Conservation (phyloP, 768 basidiomycete species). For the Suillus discolor region DNA sequence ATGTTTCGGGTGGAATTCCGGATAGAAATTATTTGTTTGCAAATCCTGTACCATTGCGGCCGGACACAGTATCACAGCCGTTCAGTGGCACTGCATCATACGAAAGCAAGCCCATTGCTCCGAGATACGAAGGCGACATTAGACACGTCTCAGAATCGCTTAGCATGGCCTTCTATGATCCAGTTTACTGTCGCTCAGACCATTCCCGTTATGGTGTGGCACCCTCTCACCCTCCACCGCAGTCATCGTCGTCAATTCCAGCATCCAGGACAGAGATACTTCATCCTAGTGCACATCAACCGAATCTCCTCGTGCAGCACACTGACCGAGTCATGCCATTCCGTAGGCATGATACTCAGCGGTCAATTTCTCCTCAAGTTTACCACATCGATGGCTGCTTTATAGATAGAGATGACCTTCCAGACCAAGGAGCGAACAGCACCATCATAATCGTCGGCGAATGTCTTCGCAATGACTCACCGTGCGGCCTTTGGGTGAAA, state of each 20-base stretch:
- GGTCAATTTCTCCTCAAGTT: too few species aligned
- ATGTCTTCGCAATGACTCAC: conserved; percentile 4
- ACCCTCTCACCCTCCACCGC: background rate
- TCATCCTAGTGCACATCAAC: background rate
- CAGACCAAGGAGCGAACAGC: too few species aligned
- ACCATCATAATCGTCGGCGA: background rate
- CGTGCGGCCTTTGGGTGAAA: conserved; percentile 11
- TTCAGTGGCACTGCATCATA: background rate
- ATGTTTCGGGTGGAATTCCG: background rate
- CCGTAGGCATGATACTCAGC: background rate
- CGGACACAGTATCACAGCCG: background rate
- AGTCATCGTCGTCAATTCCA: background rate
- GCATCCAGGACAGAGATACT: background rate
- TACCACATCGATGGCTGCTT: background rate
- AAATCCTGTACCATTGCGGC: background rate
- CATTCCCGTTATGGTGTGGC: background rate
- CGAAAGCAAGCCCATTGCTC: background rate
- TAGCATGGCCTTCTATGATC: too few species aligned
- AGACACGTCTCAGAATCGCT: background rate
- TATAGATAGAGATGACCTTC: background rate
- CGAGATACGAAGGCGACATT: background rate
- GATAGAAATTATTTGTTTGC: too few species aligned
- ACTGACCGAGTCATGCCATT: background rate
- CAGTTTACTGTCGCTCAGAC: background rate
- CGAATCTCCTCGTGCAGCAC: too few species aligned